Percentiles rank a stretch among this genome's conserved stretches.
These are phyloP conservation scores for Fusarium falciforme DNA, from an alignment of 2,329 filamentous ascomycete genomes.

Conservation along the genomic window DNA sequence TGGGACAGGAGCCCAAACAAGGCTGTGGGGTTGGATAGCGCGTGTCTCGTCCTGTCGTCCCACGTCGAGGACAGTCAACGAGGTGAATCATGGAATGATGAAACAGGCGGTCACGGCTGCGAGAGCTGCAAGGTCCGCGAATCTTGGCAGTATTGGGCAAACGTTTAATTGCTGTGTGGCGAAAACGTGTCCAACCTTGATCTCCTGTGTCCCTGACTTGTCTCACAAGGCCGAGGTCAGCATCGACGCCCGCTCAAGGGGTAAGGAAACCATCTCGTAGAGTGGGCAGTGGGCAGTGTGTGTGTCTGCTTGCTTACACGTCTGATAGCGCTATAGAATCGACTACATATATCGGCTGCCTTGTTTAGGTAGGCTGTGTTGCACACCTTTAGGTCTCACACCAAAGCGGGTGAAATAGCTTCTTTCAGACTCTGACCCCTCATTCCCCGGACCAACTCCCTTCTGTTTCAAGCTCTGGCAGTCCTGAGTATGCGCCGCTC, in stretches of 20 bases:
- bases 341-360: not conserved
- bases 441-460: not conserved
- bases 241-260: constrained; percentile 2
- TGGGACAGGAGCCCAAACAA: constrained; percentile 14
- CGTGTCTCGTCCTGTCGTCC: not conserved
- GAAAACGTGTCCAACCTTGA: constrained; percentile 21
- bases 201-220: constrained; percentile 21
- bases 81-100: constrained; percentile 30
- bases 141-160: constrained; percentile 35
- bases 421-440: not conserved
- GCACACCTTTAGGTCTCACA: not conserved
- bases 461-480: constrained; percentile 13
- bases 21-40: constrained; percentile 17
- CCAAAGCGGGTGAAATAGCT: not conserved
- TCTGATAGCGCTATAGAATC: not conserved
- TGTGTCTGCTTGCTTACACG: not conserved
- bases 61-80: not conserved
- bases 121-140: constrained; percentile 15
- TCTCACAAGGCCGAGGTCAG: constrained; percentile 29
- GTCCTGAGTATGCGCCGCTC: not conserved
- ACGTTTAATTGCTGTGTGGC: constrained; percentile 36
- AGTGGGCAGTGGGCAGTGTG: not conserved
- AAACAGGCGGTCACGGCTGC: constrained; percentile 32
- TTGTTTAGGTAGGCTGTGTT: not conserved
- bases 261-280: not conserved